Evolutionary conservation across 345 rosid genomes (phyloP).

Genomic region (Gynandropsis gynandra): DNA sequence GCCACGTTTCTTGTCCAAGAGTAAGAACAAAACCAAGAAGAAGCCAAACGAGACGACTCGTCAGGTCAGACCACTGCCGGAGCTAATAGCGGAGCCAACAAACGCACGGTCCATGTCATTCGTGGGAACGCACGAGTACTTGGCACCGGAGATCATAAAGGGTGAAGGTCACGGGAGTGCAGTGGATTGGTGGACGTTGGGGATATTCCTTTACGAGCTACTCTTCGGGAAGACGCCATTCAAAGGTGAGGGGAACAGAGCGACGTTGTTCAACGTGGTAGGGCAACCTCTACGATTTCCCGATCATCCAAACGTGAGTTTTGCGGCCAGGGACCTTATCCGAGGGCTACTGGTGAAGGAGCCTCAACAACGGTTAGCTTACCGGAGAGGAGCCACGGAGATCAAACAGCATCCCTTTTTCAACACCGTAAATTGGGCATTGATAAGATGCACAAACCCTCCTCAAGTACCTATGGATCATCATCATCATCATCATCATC

Average conservation of each 20-base stretch:
- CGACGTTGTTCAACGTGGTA: slow-evolving; percentile 63
- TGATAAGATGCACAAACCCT: slow-evolving; percentile 70
- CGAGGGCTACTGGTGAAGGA: slow-evolving; percentile 74
- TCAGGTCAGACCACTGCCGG: slow-evolving; percentile 56
- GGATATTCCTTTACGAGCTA: slow-evolving; percentile 78
- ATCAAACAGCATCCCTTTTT: slow-evolving; percentile 80
- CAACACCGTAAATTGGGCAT: slow-evolving; percentile 75
- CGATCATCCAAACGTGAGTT: slow-evolving; percentile 62
- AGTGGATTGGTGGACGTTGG: slow-evolving; percentile 93
- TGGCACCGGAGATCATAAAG: slow-evolving; percentile 81
- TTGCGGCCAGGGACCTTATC: slow-evolving; percentile 71
- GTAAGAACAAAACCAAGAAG: slow-evolving; percentile 34
- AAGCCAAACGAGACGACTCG: slow-evolving; percentile 24
- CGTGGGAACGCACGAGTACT: slow-evolving; percentile 83
- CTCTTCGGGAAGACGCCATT: slow-evolving; percentile 79
- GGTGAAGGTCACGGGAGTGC: slow-evolving; percentile 92
- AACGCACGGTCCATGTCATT: slow-evolving; percentile 80
- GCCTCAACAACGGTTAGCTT: slow-evolving; percentile 69
- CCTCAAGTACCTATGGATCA: slow-evolving; percentile 51
- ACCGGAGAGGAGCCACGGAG: slow-evolving; percentile 77
- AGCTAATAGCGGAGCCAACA: slow-evolving; percentile 84
- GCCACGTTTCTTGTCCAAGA: slow-evolving; percentile 37
- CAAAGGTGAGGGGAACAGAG: slow-evolving; percentile 58
- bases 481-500: slow-evolving; percentile 15
- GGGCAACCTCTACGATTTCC: slow-evolving; percentile 72